Conservation (phyloP, 805 yeast genomes). For the Yarrowia porcina region DNA sequence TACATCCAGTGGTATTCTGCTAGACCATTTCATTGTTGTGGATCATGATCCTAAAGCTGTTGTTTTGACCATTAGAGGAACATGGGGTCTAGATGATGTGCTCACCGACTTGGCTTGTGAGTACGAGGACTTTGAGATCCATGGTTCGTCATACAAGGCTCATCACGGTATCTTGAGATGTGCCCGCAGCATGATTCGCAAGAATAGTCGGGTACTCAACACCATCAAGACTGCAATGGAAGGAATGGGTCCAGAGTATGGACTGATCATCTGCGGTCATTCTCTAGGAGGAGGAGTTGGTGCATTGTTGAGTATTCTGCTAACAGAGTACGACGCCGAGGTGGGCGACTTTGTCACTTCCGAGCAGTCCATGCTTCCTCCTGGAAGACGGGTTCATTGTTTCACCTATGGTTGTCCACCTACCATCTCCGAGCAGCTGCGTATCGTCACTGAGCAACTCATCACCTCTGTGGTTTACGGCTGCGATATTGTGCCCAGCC, state of each 20-base stretch:
- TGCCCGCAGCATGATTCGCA: constrained; percentile 33
- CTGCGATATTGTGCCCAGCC: constrained; percentile 38
- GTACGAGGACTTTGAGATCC: constrained; percentile 36
- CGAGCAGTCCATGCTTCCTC: constrained; percentile 30
- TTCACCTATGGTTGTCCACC: constrained; percentile 40
- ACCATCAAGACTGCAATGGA: constrained; percentile 34
- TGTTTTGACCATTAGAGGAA: constrained; percentile 38
- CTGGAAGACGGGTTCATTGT: constrained; percentile 36
- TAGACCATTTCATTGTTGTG: constrained; percentile 37
- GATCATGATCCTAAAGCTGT: constrained; percentile 37
- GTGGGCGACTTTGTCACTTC: constrained; percentile 32
- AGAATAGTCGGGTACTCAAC: constrained; percentile 33
- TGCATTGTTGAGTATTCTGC: constrained; percentile 35
- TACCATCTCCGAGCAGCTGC: constrained; percentile 33
- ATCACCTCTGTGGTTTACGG: constrained; percentile 38
- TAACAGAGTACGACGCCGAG: constrained; percentile 29
- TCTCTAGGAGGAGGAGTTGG: constrained; percentile 41
- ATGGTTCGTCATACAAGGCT: constrained; percentile 34
- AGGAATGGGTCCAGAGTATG: constrained; percentile 35
- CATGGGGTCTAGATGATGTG: constrained; percentile 38
- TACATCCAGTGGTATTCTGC: constrained; percentile 35
- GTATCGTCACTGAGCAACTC: constrained; percentile 32
- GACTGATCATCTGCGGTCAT: constrained; percentile 39
- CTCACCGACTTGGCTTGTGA: constrained; percentile 38
- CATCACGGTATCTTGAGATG: constrained; percentile 38